Evolutionary conservation across 805 yeast genomes (phyloP).

Genomic region (Pichia scutulata): DNA sequence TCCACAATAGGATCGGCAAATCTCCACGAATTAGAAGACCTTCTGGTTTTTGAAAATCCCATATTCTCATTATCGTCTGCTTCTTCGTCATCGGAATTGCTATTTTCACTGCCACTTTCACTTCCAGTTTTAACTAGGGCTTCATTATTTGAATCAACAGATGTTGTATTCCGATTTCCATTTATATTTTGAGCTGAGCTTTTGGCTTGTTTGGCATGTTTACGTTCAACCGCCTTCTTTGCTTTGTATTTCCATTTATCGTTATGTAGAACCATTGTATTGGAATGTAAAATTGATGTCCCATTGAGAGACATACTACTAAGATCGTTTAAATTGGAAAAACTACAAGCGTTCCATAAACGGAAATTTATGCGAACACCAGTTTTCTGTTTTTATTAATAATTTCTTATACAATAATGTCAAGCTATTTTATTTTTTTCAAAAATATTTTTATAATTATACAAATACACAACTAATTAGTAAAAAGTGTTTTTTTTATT

Average conservation of each 20-base stretch:
- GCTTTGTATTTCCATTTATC: conserved; percentile 46
- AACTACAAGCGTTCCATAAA: neutral
- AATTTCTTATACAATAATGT: too few species aligned
- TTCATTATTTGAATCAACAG: neutral
- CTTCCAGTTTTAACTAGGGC: neutral
- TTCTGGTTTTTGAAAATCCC: conserved; percentile 4
- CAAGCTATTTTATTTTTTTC: neutral
- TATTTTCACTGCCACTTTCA: conserved; percentile 2
- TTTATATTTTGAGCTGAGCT: conserved; percentile 3
- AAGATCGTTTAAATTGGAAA: neutral
- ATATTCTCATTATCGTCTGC: conserved; percentile 3
- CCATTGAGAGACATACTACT: too few species aligned
- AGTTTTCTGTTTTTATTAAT: neutral
- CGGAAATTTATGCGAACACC: neutral
- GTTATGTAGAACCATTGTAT: conserved; percentile 42
- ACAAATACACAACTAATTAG: neutral
- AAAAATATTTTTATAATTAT: neutral
- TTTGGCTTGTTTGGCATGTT: conserved; percentile 30
- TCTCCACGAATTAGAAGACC: conserved; percentile 24
- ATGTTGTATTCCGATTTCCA: neutral
- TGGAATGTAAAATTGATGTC: too few species aligned
- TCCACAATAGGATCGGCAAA: conserved; percentile 17
- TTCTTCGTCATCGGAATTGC: neutral
- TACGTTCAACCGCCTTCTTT: conserved; percentile 32
- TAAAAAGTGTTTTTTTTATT: neutral